Evolutionary conservation across 352 stramenopile genomes (phyloP).

Genomic region (Pythium folliculosum): DNA sequence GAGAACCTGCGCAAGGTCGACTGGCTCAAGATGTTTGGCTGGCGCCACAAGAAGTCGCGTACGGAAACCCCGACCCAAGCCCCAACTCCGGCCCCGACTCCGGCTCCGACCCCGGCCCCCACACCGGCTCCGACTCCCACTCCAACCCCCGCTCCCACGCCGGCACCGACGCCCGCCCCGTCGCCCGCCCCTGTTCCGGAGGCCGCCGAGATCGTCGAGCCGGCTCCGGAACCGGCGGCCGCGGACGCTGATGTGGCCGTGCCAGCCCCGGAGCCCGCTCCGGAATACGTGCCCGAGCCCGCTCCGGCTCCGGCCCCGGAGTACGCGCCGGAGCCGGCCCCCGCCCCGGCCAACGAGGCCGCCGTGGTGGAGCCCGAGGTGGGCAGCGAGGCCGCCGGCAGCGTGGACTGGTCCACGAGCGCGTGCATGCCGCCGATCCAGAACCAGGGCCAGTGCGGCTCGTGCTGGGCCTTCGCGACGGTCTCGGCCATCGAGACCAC

Average conservation of each 20-base stretch:
- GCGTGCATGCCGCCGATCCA: constrained; percentile 43
- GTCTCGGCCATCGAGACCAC: constrained; percentile 90
- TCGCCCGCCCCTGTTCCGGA: background rate
- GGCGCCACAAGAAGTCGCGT: constrained; percentile 10
- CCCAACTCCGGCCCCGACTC: constrained; percentile 8
- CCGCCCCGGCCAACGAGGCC: background rate
- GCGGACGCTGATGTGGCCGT: constrained; percentile 1
- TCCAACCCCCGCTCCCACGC: background rate
- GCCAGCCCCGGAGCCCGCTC: constrained; percentile 5
- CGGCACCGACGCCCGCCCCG: background rate
- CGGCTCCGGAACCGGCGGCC: constrained; percentile 1
- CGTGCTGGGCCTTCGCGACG: constrained; percentile 97
- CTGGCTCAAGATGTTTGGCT: constrained; percentile 17
- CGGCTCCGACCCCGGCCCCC: background rate
- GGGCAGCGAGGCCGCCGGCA: background rate
- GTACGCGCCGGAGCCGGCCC: no score
- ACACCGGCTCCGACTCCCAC: background rate
- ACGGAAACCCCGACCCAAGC: background rate
- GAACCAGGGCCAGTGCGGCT: constrained; percentile 95
- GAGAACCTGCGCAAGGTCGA: constrained; percentile 16
- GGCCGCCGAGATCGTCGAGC: constrained; percentile 3
- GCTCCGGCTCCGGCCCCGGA: no score
- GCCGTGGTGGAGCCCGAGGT: constrained; percentile 1
- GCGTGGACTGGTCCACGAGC: constrained; percentile 24
- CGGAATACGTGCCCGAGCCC: constrained; percentile 4